Base-by-base conservation (phyloP, 1,284 basidiomycete species). In the Heliocybe sulcata region DNA sequence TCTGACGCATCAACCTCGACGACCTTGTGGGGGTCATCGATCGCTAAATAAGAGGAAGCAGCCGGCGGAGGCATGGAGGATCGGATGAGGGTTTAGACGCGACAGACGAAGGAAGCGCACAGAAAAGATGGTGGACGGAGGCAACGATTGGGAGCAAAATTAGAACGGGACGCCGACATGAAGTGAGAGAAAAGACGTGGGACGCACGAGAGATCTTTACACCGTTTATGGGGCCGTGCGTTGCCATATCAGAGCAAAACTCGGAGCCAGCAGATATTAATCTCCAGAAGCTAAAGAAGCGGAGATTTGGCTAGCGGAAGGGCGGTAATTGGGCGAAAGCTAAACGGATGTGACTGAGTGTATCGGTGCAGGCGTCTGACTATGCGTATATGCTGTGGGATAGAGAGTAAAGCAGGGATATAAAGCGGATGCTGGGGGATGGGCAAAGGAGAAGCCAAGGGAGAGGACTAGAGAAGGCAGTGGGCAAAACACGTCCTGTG, bases 1-100 rank as follows among this genome's bases (percentile, higher is more conserved):
- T 97, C 92, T 60, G 90, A 92, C 59, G 96, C 96, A 65, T 91
- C 80, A 64, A 99, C 96, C 70, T 92, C 94, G 74, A 97, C 88
- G 65, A 98, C 81, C 74, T 94, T 93, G 74, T 89, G 85, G 25
- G 96, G 94, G 77, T 99, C 96, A 75, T 98, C 95, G 73, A 89
- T 83, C 67, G 85, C 85, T 89, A 65, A 33, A 59, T 59, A 60
- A 54, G 50, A 55, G 56, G 45, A 54, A 51, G 53, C 53, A 60
- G 52, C 53, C 49, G 56, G 52, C 51, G 51, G 51, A 54, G 59
- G 56, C 63, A 62, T 62, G 60, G 56, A 56, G 58, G 62, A 70
- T 67, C 67, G 64, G 65, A 69, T 68, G 61, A 65, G 63, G 60
- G 62, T 42, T 42, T 42, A 61, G 58, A 57, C 58, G 60, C 60